Base-by-base conservation (phyloP, 176 grass and related monocot species). In the Rhipidocladum racemiflorum region DNA sequence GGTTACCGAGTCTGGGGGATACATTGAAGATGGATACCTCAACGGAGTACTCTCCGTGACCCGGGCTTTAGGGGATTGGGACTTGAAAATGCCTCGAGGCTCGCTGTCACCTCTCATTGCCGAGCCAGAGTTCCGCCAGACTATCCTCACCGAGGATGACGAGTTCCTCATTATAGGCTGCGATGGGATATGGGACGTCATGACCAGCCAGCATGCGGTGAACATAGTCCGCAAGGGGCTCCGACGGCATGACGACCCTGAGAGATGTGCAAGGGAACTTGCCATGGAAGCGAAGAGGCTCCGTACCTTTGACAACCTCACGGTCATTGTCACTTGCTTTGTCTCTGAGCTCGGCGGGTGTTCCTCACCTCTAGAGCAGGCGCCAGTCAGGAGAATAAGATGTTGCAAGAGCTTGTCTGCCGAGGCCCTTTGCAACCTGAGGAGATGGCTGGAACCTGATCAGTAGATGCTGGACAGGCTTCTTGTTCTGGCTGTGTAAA, bases 61-160 rank as follows among this genome's bases (percentile, higher is more conserved):
- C 6, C 82, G 96, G 27, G 92, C 96, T 61, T 60, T 98, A 3
- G 96, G 96, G 4, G 96, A 98, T 61, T 98, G 92, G 96, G 96
- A 98, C 49, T 44, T 98, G 84, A 98, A 98, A 61, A 69, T 82
- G 60, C 90, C 92, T 3, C 45, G 50, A 55, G 83, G 85, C 44
- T 85, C 82, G 2, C 15, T 28, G 0, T 98, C 96, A 1, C 96
- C 96, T 0, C 90, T 98, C 2, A 93, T 93, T 5, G 88, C 96
- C 0, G 90, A 98, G 28, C 96, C 96, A 1, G 96, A 98, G 71
- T 90, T 98, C 72, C 75, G 36, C 9, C 89, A 89, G 15, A 45
- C 85, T 1, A 69, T 83, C 21, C 84, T 98, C n/a, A 90, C 77
- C 0, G 84, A 92, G 55, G 91, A 93, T 0, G 91, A 97, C 0